Evolutionary conservation across 2,329 filamentous ascomycete genomes (phyloP).

Genomic region (Trichoderma asperellum): DNA sequence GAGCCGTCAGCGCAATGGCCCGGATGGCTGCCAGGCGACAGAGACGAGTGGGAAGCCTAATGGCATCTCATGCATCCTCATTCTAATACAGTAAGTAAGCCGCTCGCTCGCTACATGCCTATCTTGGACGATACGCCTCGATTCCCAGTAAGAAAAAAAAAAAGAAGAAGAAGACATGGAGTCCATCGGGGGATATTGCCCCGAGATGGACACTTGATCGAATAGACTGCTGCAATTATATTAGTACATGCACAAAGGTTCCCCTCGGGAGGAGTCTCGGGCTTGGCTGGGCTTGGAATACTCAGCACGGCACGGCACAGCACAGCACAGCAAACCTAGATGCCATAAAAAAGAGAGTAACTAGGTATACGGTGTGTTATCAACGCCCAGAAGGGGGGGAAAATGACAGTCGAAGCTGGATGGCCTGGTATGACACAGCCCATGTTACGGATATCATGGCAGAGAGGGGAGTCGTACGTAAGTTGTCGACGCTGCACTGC

Average conservation of each 20-base stretch:
- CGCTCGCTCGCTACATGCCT: neutral
- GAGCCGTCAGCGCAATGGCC: neutral
- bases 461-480: neutral
- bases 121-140: neutral
- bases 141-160: neutral
- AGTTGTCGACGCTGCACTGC: neutral
- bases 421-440: neutral
- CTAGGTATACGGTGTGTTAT: neutral
- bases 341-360: neutral
- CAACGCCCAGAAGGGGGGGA: neutral
- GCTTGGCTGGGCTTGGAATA: neutral
- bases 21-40: neutral
- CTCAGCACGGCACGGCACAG: neutral
- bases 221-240: neutral
- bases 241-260: neutral
- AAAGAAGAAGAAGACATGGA: neutral
- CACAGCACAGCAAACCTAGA: neutral
- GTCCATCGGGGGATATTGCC: neutral
- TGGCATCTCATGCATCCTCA: neutral
- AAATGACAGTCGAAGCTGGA: neutral
- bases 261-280: neutral
- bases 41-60: neutral
- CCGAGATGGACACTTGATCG: neutral
- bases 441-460: neutral
- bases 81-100: neutral